Conservation (phyloP, 306 rosid genomes). For the Prunus armeniaca region DNA sequence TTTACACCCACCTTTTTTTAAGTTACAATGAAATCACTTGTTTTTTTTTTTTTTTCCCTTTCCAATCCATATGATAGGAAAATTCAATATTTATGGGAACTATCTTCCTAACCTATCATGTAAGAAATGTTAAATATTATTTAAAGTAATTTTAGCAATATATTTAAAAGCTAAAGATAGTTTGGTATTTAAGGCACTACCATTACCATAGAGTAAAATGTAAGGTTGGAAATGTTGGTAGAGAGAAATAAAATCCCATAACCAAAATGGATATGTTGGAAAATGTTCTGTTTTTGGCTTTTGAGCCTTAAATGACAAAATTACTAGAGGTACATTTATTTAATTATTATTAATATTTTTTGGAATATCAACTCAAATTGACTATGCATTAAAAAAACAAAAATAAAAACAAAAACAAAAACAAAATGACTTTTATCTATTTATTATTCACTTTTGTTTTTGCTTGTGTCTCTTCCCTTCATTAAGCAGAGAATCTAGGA, state of each 20-base stretch:
- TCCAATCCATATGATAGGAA: too few species aligned
- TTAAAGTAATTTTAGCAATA: background rate
- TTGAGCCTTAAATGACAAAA: constrained; percentile 25
- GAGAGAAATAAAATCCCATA: constrained; percentile 9
- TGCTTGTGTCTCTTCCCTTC: constrained; percentile 4
- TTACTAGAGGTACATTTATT: constrained; percentile 18
- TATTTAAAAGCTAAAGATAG: background rate
- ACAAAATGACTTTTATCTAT: background rate
- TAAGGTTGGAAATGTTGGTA: background rate
- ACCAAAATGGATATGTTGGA: background rate
- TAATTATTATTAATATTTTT: background rate
- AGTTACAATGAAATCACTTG: background rate
- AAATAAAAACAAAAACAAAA: background rate
- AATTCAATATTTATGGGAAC: background rate
- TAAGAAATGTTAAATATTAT: too few species aligned
- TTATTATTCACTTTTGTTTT: background rate
- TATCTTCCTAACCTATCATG: background rate
- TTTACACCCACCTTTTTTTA: background rate
- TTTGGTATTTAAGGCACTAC: background rate
- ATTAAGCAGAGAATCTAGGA: constrained; percentile 35
- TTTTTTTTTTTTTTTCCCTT: too few species aligned
- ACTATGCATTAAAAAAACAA: background rate
- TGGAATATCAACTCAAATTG: background rate
- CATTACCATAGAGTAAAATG: background rate
- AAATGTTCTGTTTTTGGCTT: constrained; percentile 10